Evolutionary conservation across 352 stramenopile genomes (phyloP), one percentile per base, ranked within the genome.

Genomic region (Achlya hypogyna): DNA sequence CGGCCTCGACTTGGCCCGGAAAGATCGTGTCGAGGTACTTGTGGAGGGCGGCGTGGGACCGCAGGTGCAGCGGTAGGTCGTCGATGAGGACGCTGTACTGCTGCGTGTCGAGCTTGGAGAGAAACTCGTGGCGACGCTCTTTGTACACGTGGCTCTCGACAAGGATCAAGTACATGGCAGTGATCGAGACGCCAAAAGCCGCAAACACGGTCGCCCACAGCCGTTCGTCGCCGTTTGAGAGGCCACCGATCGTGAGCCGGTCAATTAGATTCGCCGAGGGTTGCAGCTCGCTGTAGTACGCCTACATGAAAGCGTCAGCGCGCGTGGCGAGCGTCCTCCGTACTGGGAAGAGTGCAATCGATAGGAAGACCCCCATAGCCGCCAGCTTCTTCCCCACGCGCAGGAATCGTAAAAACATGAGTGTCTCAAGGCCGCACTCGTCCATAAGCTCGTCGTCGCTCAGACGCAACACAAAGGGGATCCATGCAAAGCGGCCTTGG

Each of bases 21-120:
- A 91, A 93, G 63, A 91, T 69, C 51, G 79, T 82, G 25, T 86
- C 64, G 66, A 93, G 65, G 77, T 89, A 93, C 28, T 73, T 69
- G 35, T 79, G 71, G 35, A 93, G 65, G 51, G 80, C 86, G 71
- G 87, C 72, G 35, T 76, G 79, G 0, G 72, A 74, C 31, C 79
- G 74, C 53, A 89, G 74, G 2, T 77, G 70, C 29, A 74, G 49
- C 6, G 84, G 84, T 29, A 91, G 65, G 32, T 89, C 80, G 23
- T 78, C 82, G 47, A 91, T 77, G 35, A 91, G 77, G 45, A 93
- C 72, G 42, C 75, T 84, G 74, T 91, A 93, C 67, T 89, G 84
- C 66, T 87, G 81, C 12, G 82, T 76, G 23, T 75, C 71, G 40
- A 76, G 80, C 49, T 74, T 73, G 53, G 74, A 71, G 18, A 91